Conservation (phyloP, 805 yeast species). For the Schwanniomyces pseudopolymorphus region DNA sequence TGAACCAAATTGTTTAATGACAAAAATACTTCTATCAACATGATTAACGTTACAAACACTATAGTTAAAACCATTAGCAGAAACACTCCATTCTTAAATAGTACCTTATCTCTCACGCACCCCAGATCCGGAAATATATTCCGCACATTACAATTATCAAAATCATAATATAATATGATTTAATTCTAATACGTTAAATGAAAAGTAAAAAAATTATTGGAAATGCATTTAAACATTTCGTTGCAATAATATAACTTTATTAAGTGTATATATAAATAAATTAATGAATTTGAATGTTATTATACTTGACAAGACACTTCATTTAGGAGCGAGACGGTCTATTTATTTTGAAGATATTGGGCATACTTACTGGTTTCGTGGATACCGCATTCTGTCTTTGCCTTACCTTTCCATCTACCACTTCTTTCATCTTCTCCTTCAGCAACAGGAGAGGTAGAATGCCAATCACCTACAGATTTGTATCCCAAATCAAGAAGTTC, state of each 20-base stretch:
- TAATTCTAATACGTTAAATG: not conserved
- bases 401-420: slow-evolving; percentile 95
- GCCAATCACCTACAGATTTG: slow-evolving; percentile 93
- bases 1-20: not conserved
- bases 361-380: slow-evolving; percentile 80
- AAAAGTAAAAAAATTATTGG: not conserved
- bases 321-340: not conserved
- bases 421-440: slow-evolving; percentile 95
- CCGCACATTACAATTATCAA: not conserved
- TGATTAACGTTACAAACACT: not conserved
- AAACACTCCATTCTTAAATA: not conserved
- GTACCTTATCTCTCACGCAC: not conserved
- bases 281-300: too few species aligned
- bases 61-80: not conserved
- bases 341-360: slow-evolving; percentile 42
- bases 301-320: not conserved
- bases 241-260: too few species aligned
- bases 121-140: not conserved
- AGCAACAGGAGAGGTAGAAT: slow-evolving; percentile 83
- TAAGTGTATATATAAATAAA: too few species aligned
- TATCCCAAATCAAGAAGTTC: slow-evolving; percentile 82
- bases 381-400: slow-evolving; percentile 94
- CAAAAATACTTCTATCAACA: not conserved
- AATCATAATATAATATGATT: not conserved
- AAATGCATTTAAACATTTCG: too few species aligned